Conservation (phyloP, 2,329 filamentous ascomycete species). For the Chrysosporium queenslandicum region DNA sequence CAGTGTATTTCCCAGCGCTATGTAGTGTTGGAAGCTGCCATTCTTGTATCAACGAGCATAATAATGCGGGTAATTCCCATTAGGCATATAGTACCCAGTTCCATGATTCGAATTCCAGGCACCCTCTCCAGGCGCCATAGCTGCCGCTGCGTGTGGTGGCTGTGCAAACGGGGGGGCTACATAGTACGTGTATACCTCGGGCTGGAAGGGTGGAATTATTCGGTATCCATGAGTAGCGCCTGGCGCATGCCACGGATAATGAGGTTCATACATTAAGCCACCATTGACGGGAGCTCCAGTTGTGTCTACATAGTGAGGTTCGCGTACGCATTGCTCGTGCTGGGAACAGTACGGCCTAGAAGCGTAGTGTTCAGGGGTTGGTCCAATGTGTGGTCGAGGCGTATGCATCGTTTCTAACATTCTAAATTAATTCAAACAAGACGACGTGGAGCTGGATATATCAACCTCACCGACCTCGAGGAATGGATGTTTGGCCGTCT, state of each 20-base stretch:
- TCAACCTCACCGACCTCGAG: background rate
- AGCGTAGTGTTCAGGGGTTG: background rate
- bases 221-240: background rate
- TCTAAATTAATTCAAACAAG: background rate
- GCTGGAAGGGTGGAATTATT: background rate
- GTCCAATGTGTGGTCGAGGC: background rate
- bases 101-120: background rate
- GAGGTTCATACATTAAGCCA: background rate
- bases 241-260: background rate
- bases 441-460: background rate
- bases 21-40: background rate
- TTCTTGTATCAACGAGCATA: background rate
- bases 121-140: background rate
- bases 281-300: background rate
- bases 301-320: background rate
- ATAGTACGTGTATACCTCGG: background rate
- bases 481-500: background rate
- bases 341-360: background rate
- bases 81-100: background rate
- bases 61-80: background rate
- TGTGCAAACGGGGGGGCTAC: background rate
- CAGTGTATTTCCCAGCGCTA: background rate
- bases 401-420: background rate
- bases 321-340: background rate
- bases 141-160: background rate